Percentiles rank a stretch among this genome's conserved stretches.
phyloP scores from a whole-genome alignment of 257 asterid species.

The Nicotiana tomentosiformis region DNA sequence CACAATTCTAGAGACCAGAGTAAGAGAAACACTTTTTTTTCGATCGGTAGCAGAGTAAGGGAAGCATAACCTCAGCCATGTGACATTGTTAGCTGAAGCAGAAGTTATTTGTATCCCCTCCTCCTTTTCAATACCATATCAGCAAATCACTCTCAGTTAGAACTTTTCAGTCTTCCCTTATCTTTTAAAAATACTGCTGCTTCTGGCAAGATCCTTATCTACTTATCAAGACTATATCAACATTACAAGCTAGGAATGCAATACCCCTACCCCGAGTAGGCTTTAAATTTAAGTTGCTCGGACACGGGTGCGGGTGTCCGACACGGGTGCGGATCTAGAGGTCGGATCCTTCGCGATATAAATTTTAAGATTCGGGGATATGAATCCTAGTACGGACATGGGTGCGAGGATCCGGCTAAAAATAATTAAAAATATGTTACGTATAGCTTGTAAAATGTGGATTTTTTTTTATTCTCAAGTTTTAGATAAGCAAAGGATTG shows the following conservation, averaged over 20 bases:
- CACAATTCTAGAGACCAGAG: not conserved
- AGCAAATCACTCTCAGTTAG: not conserved
- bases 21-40: not conserved
- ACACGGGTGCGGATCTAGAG: no score
- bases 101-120: not conserved
- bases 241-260: not conserved
- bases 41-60: not conserved
- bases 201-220: not conserved
- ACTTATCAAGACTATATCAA: not conserved
- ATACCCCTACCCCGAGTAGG: no score
- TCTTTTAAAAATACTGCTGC: not conserved
- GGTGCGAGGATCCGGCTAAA: no score
- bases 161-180: not conserved
- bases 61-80: not conserved
- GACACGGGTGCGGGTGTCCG: no score
- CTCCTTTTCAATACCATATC: not conserved
- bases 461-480: no score
- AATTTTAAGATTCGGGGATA: no score
- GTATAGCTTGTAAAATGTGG: no score
- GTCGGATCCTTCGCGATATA: no score
- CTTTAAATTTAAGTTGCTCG: no score
- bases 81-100: not conserved
- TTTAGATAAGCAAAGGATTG: no score
- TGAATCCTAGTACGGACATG: no score
- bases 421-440: no score